A percentile compares a stretch with the other conserved stretches of the same genome.
Conservation (phyloP, 805 yeast genomes). For the Lipomyces sp. region DNA sequence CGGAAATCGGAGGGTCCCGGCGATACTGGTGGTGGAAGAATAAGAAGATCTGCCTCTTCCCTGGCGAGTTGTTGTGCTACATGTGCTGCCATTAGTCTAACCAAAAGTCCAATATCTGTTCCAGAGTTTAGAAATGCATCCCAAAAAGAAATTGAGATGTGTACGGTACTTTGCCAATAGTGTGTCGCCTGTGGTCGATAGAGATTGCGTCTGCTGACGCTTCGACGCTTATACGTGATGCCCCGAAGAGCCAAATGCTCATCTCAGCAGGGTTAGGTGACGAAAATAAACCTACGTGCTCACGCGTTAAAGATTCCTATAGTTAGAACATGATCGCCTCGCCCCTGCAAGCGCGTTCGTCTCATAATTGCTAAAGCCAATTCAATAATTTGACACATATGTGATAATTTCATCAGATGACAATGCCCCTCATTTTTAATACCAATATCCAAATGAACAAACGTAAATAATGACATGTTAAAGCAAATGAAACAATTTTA, state of each 20-base stretch:
- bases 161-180: neutral
- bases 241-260: neutral
- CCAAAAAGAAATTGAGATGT: neutral
- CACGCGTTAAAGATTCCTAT: too few relatives aligned
- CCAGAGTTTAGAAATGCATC: neutral
- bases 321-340: too few relatives aligned
- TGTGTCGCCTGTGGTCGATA: too few relatives aligned
- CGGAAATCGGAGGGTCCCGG: slow-evolving; percentile 16
- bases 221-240: too few relatives aligned
- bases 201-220: too few relatives aligned
- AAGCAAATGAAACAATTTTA: slow-evolving; percentile 1
- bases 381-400: neutral
- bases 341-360: too few relatives aligned
- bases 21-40: slow-evolving; percentile 19
- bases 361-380: neutral
- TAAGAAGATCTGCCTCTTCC: slow-evolving; percentile 34
- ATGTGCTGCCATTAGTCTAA: neutral
- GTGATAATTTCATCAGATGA: neutral
- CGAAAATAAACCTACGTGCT: too few relatives aligned
- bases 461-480: neutral
- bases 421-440: neutral
- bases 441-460: neutral
- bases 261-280: neutral
- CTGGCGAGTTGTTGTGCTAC: slow-evolving; percentile 11
- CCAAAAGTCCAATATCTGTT: neutral